Base-by-base conservation (phyloP, 192 early-diverging fungal species). In the Coemansia sp. region DNA sequence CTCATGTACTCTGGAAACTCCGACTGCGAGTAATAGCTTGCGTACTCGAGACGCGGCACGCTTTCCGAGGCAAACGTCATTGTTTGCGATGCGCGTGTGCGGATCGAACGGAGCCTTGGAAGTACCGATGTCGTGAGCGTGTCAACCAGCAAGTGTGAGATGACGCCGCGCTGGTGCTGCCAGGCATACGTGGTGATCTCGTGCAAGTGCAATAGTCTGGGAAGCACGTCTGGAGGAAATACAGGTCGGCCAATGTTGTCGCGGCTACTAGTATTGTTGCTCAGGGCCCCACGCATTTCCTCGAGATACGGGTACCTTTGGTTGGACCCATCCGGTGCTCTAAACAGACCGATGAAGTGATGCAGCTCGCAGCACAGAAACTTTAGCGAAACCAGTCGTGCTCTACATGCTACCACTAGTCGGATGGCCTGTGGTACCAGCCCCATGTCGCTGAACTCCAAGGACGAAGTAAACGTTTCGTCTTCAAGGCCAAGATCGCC, bases 111-210 rank as follows among this genome's bases (percentile, higher is more conserved):
- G 0, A 76, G 42, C 19, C 35, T 13, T 5, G 68, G 69, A 8
- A 76, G 49, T 10, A 5, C n/a, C 13, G 42, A 60, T 20, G 7
- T 38, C 33, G 50, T 17, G 2, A 76, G 43, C 9, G 45, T 60
- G 59, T 67, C 57, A 25, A 66, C 43, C 6, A 76, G 57, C 42
- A 69, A 36, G 13, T 76, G 74, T 11, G 74, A 62, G 2, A 62
- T 59, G 8, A 61, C 52, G 3, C 68, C 62, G 23, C 32, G 15
- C 14, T 45, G 13, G 32, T 64, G 6, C 32, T 76, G 74, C 69
- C 69, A 71, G 6, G 1, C 9, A 25, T 60, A 56, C 2, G 25
- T 36, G 14, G 49, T 13, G 0, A 38, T 52, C 29, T 76, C 65
- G 22, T 67, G 48, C 17, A 76, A 20, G 25, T 61, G 58, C 17